Percentiles rank a stretch among this genome's conserved stretches.
These are phyloP conservation scores for Davidsoniella eucalypti DNA, from an alignment of 2,329 filamentous ascomycete species.

Conservation along the genomic window DNA sequence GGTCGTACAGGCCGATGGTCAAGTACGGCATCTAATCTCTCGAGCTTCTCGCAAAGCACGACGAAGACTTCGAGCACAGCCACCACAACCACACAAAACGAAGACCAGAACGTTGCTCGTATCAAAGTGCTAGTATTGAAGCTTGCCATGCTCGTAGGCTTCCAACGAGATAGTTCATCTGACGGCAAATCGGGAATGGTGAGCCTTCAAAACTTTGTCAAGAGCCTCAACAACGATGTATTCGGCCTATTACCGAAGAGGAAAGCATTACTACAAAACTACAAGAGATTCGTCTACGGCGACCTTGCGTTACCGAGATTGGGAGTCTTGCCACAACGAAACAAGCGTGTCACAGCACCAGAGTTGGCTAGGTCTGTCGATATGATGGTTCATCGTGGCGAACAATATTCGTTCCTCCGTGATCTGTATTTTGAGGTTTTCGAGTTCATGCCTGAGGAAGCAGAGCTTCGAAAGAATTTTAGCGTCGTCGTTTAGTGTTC, in stretches of 20 bases:
- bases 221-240: constrained; percentile 55
- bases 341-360: constrained; percentile 45
- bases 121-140: constrained; percentile 69
- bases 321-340: constrained; percentile 30
- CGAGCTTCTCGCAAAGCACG: constrained; percentile 59
- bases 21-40: constrained; percentile 62
- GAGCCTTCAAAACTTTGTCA: constrained; percentile 58
- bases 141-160: constrained; percentile 74
- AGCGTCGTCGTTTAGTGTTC: constrained; percentile 36
- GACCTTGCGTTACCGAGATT: constrained; percentile 42
- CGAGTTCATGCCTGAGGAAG: constrained; percentile 68
- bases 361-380: constrained; percentile 68
- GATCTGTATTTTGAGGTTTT: constrained; percentile 77
- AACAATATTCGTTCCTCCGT: constrained; percentile 61
- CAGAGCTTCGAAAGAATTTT: constrained; percentile 46
- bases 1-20: constrained; percentile 60
- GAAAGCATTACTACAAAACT: constrained; percentile 54
- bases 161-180: constrained; percentile 40
- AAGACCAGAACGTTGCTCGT: constrained; percentile 62
- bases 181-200: constrained; percentile 29
- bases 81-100: constrained; percentile 48
- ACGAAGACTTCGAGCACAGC: constrained; percentile 52
- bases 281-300: constrained; percentile 61
- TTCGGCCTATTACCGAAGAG: constrained; percentile 64
- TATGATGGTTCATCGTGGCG: constrained; percentile 52